A percentile compares a stretch with the other conserved stretches of the same genome.
Conservation (phyloP, 108 stramenopile genomes). For the Poteriospumella lacustris region DNA sequence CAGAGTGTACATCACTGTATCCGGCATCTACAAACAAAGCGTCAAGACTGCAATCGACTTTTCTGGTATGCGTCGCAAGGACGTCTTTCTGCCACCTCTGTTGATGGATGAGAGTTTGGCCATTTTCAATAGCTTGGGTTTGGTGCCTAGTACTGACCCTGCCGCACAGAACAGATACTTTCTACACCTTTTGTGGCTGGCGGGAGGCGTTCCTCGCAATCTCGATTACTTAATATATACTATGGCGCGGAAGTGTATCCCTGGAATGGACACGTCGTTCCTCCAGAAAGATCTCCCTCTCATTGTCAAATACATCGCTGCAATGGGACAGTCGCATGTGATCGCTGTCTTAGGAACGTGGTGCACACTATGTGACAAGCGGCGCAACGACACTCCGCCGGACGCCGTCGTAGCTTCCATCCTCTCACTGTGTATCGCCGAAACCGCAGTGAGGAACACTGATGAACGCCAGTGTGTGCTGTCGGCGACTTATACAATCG, state of each 20-base stretch:
- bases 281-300: background rate
- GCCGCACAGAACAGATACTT: background rate
- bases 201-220: background rate
- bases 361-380: background rate
- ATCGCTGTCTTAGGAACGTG: background rate
- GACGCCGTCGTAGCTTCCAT: background rate
- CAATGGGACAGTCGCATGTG: background rate
- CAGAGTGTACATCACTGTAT: background rate
- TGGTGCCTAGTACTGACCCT: background rate
- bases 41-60: background rate
- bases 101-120: background rate
- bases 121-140: background rate
- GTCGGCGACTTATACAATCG: background rate
- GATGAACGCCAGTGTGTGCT: background rate
- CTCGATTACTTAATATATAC: background rate
- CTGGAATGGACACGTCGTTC: slow-evolving; percentile 2
- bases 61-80: background rate
- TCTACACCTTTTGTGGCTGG: background rate
- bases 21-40: background rate
- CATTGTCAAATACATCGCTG: background rate
- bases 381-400: background rate
- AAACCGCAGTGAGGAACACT: background rate
- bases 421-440: background rate
- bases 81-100: background rate
- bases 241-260: background rate